Percentiles rank a stretch among this genome's conserved stretches.
phyloP scores from a whole-genome alignment of 371 early-diverging fungal species.

The Nematocida homosporus region DNA sequence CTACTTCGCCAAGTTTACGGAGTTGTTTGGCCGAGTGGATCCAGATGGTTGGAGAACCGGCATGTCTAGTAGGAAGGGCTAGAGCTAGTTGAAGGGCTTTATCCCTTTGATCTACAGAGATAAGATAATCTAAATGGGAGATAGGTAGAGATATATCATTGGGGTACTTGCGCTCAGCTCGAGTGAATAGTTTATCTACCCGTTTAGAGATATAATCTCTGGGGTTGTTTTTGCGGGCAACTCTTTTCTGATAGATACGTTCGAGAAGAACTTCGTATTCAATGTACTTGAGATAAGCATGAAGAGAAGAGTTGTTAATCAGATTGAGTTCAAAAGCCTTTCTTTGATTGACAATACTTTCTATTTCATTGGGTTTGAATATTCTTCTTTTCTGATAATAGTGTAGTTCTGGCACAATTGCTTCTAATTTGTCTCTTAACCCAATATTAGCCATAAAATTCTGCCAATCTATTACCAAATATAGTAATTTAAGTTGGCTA shows the following conservation, averaged over 20 bases:
- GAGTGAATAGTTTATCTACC: slow-evolving; percentile 33
- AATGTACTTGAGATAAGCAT: slow-evolving; percentile 28
- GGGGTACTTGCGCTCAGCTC: slow-evolving; percentile 16
- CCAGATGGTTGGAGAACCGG: slow-evolving; percentile 22
- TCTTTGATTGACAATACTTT: slow-evolving; percentile 39
- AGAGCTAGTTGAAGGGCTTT: slow-evolving; percentile 16
- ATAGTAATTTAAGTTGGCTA: too few relatives aligned
- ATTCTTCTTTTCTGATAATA: slow-evolving; percentile 35
- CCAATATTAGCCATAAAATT: too few relatives aligned
- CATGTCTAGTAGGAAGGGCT: slow-evolving; percentile 18
- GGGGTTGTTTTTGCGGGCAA: slow-evolving; percentile 5
- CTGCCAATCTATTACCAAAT: too few relatives aligned
- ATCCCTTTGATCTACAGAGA: slow-evolving; percentile 1
- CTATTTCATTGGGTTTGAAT: slow-evolving; percentile 17
- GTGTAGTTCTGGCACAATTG: slow-evolving; percentile 24
- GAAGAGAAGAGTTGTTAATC: neutral
- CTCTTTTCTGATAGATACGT: slow-evolving; percentile 38
- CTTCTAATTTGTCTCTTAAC: slow-evolving; percentile 22
- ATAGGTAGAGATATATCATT: neutral
- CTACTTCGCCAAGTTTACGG: slow-evolving; percentile 36
- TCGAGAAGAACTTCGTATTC: slow-evolving; percentile 43
- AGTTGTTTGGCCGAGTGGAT: slow-evolving; percentile 7
- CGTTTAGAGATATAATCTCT: slow-evolving; percentile 20
- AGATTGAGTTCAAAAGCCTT: slow-evolving; percentile 17
- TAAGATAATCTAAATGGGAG: slow-evolving; percentile 37